A percentile compares a stretch with the other conserved stretches of the same genome.
Evolutionary conservation across 257 asterid species (phyloP).

Genomic region (Leonotis leonurus): DNA sequence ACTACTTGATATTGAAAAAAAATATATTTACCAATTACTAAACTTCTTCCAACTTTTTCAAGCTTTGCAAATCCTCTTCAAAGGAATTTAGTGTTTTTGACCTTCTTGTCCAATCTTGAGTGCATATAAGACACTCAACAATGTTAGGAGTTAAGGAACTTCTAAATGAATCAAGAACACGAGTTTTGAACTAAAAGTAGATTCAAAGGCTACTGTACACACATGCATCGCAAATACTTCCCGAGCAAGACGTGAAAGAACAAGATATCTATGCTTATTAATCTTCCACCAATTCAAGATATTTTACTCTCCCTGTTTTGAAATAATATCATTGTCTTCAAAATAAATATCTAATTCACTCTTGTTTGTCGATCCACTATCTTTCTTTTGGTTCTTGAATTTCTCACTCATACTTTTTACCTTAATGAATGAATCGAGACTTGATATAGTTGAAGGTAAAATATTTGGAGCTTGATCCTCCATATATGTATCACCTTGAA

Average conservation of each 20-base stretch:
- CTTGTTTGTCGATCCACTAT: no score
- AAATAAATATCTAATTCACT: background rate
- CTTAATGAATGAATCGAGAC: background rate
- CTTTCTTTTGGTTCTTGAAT: background rate
- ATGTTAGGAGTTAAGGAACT: background rate
- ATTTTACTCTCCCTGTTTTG: no score
- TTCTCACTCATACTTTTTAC: background rate
- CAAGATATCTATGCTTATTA: background rate
- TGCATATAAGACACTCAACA: background rate
- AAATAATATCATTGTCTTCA: background rate
- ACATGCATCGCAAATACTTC: background rate
- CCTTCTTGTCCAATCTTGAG: background rate
- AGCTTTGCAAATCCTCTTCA: background rate
- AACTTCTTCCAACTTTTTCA: background rate
- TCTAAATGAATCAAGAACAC: background rate
- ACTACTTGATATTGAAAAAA: no score
- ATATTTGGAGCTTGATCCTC: background rate
- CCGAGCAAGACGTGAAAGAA: background rate
- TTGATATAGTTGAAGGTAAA: background rate
- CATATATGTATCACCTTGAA: background rate
- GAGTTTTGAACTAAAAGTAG: background rate
- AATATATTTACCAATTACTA: no score
- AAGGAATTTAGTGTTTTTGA: background rate
- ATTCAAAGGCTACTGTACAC: background rate
- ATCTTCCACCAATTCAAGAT: no score